These are phyloP conservation scores for Zygotorulaspora chibaensis DNA, from an alignment of 805 yeast species.

Conservation along the genomic window DNA sequence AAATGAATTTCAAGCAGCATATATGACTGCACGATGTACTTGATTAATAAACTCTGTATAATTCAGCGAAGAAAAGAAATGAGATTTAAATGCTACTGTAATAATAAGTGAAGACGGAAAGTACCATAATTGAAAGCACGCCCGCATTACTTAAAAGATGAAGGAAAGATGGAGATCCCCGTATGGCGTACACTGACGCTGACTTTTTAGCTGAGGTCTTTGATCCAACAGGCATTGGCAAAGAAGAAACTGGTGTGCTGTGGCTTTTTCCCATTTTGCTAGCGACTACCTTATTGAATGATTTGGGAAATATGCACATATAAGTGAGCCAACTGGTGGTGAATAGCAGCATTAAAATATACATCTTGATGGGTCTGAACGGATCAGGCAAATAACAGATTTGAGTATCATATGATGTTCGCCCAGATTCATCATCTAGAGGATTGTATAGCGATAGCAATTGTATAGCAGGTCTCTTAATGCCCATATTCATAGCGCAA, in stretches of 20 bases:
- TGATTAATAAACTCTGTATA: not conserved
- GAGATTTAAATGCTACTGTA: conserved; percentile 3
- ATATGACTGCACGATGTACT: conserved; percentile 1
- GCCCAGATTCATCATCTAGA: conserved; percentile 11
- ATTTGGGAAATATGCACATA: conserved; percentile 29
- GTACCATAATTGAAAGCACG: conserved; percentile 6
- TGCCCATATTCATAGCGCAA: conserved; percentile 90
- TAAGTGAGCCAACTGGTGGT: conserved; percentile 20
- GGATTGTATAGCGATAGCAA: conserved; percentile 63
- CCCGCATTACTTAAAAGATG: conserved; percentile 9
- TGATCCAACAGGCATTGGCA: conserved; percentile 25
- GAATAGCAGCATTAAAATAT: conserved; percentile 26
- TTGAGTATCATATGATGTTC: conserved; percentile 39
- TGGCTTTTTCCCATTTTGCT: conserved; percentile 10
- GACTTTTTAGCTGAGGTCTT: not conserved
- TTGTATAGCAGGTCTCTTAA: conserved; percentile 80
- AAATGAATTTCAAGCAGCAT: conserved; percentile 21
- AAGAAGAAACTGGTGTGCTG: conserved; percentile 5
- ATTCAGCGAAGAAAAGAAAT: not conserved
- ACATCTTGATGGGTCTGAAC: conserved; percentile 40
- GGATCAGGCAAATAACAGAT: conserved; percentile 60
- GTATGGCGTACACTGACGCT: conserved; percentile 7
- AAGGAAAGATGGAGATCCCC: conserved; percentile 4
- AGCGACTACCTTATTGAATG: conserved; percentile 21
- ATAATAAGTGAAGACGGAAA: conserved; percentile 11